Evolutionary conservation across 768 basidiomycete species (phyloP), one percentile per base, ranked within the genome.

Genomic region (Phylloporus arenicola): DNA sequence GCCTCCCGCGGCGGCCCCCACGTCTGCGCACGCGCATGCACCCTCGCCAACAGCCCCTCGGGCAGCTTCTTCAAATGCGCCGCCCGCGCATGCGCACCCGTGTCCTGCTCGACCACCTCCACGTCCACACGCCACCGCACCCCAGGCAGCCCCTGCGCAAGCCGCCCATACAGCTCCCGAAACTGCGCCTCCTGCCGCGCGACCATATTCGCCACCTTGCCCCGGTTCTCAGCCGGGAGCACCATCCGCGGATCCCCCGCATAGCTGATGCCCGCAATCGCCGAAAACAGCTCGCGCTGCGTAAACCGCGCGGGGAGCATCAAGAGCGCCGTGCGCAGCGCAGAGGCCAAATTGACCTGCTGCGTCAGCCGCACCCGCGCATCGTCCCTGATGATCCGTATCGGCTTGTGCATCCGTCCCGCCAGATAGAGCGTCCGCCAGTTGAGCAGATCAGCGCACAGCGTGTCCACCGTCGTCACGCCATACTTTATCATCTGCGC

Each of bases 371-470:
- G 83, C 14, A 97, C 90, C 34, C 93, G 86, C 2, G 92, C 86
- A 64, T 96, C 92, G 66, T 94, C 89, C 68, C 84, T 84, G 69
- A 96, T 87, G 61, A 95, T 94, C 44, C 90, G 82, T 43, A 94
- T 80, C 1, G 96, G 96, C 69, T 99, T 99, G 71, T 98, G 96
- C 83, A 97, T 92, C 30, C 96, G 80, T 0, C 96, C 96, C 0
- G 93, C 88, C 35, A 95, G 82, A 68, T 99, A 99, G 3, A 98
- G 78, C 20, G 92, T 80, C 38, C 84, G 79, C 96, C 96, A 99
- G 62, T 92, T 88, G 47, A 94, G 77, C 24, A 98, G 74, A 63
- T 99, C 96, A 1, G 84, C 79, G 58, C 89, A 92, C 25, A 99
- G 79, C 52, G 83, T 85, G 60, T 94, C 90, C 9, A 95, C 80